Base-by-base conservation (phyloP, 139 green algal species). In the Coelastrella sp. region DNA sequence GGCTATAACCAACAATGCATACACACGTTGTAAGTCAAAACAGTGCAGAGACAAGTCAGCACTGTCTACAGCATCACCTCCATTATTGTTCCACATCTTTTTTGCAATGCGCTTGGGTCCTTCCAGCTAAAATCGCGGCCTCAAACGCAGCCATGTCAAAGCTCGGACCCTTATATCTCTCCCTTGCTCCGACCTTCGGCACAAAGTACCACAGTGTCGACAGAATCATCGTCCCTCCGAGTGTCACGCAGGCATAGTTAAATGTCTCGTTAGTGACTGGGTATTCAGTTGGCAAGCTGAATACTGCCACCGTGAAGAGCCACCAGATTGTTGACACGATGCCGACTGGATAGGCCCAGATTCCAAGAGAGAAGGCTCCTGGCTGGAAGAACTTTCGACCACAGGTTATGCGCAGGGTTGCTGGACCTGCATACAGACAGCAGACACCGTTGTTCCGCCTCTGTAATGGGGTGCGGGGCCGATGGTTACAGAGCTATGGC, bases 111-210 rank as follows among this genome's bases (percentile, higher is more conserved):
- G 32, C 32, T 47, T 47, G 32, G 32, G 32, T 47, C 32, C 32
- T 47, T 47, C 61, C 61, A 19, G 61, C 61, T 13, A 71, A 71
- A 71, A 71, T 13, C 61, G 10, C 11, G 61, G 61, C 61, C 5
- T 89, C 83, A 89, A 89, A 89, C 4, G 83, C 83, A 19, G 8
- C 83, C 22, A 89, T 58, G 14, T 89, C 68, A 80, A 89, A 89
- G 4, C 23, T 59, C 5, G 84, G 84, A 59, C 84, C 84, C 23
- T 81, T 73, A 19, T 66, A 89, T 5, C 56, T 4, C 47, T 88
- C 66, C 32, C 56, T 58, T n/a, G 84, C 84, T 3, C 84, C 66
- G n/a, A 73, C 17, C 32, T 19, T 19, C 8, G 83, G 83, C 56
- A 89, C 2, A 20, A 13, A 59, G 54, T 83, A 89, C 68, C 47